These are phyloP conservation scores for Auriscalpium orientale DNA, from an alignment of 768 basidiomycete genomes.

Conservation along the genomic window DNA sequence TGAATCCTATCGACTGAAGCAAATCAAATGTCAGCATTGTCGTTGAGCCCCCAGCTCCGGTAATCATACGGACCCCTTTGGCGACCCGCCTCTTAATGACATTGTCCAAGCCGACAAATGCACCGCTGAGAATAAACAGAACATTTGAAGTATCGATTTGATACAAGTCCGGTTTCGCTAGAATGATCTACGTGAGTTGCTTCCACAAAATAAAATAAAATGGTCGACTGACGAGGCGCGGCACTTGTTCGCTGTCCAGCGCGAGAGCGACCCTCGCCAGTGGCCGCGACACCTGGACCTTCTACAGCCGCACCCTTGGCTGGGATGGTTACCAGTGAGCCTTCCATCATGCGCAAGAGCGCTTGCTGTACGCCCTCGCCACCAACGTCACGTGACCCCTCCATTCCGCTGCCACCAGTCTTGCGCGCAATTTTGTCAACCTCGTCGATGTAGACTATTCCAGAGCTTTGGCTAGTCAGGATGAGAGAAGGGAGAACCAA, in stretches of 20 bases:
- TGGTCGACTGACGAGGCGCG: slow-evolving; percentile 16
- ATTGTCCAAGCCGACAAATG: slow-evolving; percentile 86
- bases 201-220: background rate
- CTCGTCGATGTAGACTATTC: slow-evolving; percentile 96
- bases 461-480: slow-evolving; percentile 44
- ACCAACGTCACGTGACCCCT: slow-evolving; percentile 80
- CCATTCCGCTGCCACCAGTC: slow-evolving; percentile 41
- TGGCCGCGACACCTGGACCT: slow-evolving; percentile 31
- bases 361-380: slow-evolving; percentile 97
- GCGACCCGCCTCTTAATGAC: slow-evolving; percentile 73
- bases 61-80: slow-evolving; percentile 61
- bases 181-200: background rate
- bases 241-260: slow-evolving; percentile 41
- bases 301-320: slow-evolving; percentile 54
- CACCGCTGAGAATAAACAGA: slow-evolving; percentile 91
- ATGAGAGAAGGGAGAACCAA: too few relatives aligned
- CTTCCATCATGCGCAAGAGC: slow-evolving; percentile 90
- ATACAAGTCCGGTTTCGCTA: slow-evolving; percentile 60
- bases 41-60: background rate
- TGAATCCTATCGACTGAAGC: slow-evolving; percentile 85
- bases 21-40: slow-evolving; percentile 3
- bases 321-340: slow-evolving; percentile 75
- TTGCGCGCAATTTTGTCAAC: slow-evolving; percentile 86
- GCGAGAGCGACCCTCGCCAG: slow-evolving; percentile 38
- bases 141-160: slow-evolving; percentile 86